Evolutionary conservation across 371 early-diverging fungal species (phyloP).

Genomic region (Phascolomyces articulosus): DNA sequence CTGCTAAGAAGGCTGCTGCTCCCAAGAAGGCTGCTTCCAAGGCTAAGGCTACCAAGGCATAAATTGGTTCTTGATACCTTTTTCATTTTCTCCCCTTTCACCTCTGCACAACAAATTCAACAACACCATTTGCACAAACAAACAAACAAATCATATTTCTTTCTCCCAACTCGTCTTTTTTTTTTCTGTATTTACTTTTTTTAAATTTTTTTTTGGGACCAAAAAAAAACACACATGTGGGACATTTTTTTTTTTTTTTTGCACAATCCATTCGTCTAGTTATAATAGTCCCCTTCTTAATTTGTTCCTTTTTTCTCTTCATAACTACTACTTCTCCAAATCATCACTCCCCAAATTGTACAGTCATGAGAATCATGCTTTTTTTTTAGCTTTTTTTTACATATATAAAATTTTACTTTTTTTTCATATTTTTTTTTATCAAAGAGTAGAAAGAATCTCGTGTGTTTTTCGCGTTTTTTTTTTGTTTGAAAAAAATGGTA

Average conservation of each 20-base stretch:
- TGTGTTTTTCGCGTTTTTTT: background rate
- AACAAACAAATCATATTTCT: background rate
- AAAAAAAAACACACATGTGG: too few relatives aligned
- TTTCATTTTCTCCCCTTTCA: background rate
- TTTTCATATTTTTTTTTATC: background rate
- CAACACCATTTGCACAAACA: too few relatives aligned
- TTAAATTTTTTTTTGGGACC: too few relatives aligned
- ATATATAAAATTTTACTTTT: background rate
- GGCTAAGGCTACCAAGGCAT: constrained; percentile 32
- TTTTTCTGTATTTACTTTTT: constrained; percentile 8
- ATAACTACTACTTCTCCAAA: too few relatives aligned
- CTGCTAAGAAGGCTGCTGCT: constrained; percentile 41
- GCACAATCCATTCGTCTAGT: background rate
- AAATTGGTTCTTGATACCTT: background rate
- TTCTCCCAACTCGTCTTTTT: too few relatives aligned
- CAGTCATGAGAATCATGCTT: constrained; percentile 16
- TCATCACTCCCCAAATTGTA: constrained; percentile 13
- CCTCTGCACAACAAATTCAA: background rate
- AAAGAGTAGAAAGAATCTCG: background rate
- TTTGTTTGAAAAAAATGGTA: background rate
- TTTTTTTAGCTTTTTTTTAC: background rate
- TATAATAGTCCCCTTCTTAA: constrained; percentile 2
- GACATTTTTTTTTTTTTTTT: too few relatives aligned
- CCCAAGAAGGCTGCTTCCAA: constrained; percentile 45
- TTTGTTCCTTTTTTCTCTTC: constrained; percentile 5